Evolutionary conservation across 495 filamentous ascomycete genomes (phyloP).

Genomic region (Neurospora africana): DNA sequence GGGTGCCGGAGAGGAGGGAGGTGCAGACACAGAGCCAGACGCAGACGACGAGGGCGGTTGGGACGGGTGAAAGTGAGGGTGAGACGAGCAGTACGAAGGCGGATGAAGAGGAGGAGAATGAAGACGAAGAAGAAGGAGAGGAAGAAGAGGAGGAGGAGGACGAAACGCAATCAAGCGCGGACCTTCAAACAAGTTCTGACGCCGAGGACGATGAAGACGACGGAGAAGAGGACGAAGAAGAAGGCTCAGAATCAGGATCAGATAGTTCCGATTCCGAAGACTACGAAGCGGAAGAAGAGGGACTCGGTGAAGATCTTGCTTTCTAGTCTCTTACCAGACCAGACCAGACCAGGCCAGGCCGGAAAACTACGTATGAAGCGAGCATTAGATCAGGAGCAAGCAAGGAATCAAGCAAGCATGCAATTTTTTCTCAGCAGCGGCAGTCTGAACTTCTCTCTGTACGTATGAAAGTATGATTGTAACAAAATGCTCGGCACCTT

Average conservation of each 20-base stretch:
- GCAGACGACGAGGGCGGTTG: not conserved
- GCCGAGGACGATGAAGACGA: slow-evolving; percentile 7
- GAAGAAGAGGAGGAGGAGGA: not conserved
- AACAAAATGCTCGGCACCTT: not conserved
- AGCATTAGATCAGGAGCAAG: not conserved
- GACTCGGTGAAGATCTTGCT: slow-evolving; percentile 27
- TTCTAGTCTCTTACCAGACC: slow-evolving; percentile 1
- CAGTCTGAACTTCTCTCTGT: not conserved
- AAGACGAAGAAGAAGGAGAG: not conserved
- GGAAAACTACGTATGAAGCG: not conserved
- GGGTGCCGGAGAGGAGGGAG: not conserved
- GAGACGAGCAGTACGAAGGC: not conserved
- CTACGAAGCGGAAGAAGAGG: slow-evolving; percentile 37
- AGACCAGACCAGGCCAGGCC: not conserved
- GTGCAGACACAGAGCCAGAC: not conserved
- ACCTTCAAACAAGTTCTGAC: not conserved
- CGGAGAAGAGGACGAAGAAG: slow-evolving; percentile 5
- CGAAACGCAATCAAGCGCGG: not conserved
- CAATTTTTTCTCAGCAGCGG: not conserved
- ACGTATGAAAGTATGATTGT: not conserved
- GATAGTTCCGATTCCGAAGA: slow-evolving; percentile 29
- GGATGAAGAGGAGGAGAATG: not conserved
- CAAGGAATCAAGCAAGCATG: not conserved
- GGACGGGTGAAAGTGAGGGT: not conserved
- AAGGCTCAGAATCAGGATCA: slow-evolving; percentile 5